These are phyloP conservation scores for Thecaphora thlaspeos DNA, from an alignment of 1,284 basidiomycete species.

Conservation along the genomic window DNA sequence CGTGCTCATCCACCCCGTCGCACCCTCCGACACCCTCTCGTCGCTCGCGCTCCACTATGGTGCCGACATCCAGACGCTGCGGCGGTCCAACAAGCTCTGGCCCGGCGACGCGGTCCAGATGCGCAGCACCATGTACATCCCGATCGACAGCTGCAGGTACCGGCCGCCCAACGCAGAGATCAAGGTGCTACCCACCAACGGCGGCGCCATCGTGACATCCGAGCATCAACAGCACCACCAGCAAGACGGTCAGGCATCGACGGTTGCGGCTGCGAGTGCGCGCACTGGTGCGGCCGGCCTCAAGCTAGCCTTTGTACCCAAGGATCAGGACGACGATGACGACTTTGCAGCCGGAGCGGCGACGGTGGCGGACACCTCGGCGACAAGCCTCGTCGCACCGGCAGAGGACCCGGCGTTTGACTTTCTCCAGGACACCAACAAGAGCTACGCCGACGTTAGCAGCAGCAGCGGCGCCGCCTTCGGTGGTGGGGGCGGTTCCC, in stretches of 20 bases:
- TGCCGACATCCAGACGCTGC: constrained; percentile 44
- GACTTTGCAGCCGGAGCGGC: neutral
- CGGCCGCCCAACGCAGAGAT: constrained; percentile 40
- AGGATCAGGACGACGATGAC: constrained; percentile 18
- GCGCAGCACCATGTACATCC: constrained; percentile 50
- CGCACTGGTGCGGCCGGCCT: neutral
- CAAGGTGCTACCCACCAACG: constrained; percentile 11
- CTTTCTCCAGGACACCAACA: constrained; percentile 41
- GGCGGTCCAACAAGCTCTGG: constrained; percentile 53
- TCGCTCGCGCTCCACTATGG: constrained; percentile 52
- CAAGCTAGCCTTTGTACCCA: constrained; percentile 25
- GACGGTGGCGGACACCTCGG: constrained; percentile 10
- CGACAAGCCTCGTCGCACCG: constrained; percentile 5
- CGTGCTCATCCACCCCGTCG: constrained; percentile 52
- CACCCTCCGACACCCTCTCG: constrained; percentile 42
- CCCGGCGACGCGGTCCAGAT: constrained; percentile 53
- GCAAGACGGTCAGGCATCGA: no score
- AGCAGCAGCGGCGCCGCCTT: constrained; percentile 4
- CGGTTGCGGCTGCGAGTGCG: constrained; percentile 7
- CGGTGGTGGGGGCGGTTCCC: constrained; percentile 10
- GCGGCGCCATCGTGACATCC: constrained; percentile 7
- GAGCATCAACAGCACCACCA: neutral
- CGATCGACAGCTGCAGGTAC: constrained; percentile 47
- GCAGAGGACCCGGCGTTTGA: constrained; percentile 17
- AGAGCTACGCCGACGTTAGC: constrained; percentile 14